phyloP scores from a whole-genome alignment of 352 stramenopile genomes.

The Pythium rishiriense region DNA sequence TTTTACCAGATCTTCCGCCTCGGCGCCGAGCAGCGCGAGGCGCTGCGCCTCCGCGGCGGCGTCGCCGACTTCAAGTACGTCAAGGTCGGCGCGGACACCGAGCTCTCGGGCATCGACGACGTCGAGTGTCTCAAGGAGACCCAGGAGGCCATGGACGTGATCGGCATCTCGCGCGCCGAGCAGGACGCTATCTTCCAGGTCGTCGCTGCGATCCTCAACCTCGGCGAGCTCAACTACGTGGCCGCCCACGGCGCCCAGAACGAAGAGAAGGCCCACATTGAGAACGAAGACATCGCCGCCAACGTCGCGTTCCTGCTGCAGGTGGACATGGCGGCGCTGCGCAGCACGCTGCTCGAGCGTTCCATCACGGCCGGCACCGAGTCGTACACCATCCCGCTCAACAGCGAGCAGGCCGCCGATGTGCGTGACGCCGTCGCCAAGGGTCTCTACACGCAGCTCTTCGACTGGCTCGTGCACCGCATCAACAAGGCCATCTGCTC shows the following conservation, averaged over 20 bases:
- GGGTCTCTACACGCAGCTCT: constrained; percentile 95
- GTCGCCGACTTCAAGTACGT: constrained; percentile 82
- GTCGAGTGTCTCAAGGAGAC: constrained; percentile 78
- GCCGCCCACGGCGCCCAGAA: constrained; percentile 34
- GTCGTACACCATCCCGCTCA: constrained; percentile 92
- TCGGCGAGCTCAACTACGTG: constrained; percentile 95
- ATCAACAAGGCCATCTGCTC: constrained; percentile 83
- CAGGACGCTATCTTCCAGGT: constrained; percentile 94
- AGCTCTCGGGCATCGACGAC: constrained; percentile 72
- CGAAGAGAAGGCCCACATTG: constrained; percentile 58
- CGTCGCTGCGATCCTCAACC: constrained; percentile 95
- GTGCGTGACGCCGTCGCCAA: constrained; percentile 95
- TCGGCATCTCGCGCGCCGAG: constrained; percentile 87
- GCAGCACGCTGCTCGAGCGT: constrained; percentile 87
- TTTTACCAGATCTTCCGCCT: constrained; percentile 95
- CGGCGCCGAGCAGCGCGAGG: constrained; percentile 37
- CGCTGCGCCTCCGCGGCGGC: constrained; percentile 60
- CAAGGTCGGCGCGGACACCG: constrained; percentile 46
- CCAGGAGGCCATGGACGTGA: constrained; percentile 86
- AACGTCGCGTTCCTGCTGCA: constrained; percentile 62
- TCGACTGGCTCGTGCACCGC: constrained; percentile 95
- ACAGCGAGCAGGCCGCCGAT: constrained; percentile 87
- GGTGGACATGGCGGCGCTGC: constrained; percentile 68
- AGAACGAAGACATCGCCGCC: constrained; percentile 55
- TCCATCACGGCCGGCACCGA: constrained; percentile 92